Evolutionary conservation across 805 yeast genomes (phyloP).

Genomic region (Huiozyma naganishii): DNA sequence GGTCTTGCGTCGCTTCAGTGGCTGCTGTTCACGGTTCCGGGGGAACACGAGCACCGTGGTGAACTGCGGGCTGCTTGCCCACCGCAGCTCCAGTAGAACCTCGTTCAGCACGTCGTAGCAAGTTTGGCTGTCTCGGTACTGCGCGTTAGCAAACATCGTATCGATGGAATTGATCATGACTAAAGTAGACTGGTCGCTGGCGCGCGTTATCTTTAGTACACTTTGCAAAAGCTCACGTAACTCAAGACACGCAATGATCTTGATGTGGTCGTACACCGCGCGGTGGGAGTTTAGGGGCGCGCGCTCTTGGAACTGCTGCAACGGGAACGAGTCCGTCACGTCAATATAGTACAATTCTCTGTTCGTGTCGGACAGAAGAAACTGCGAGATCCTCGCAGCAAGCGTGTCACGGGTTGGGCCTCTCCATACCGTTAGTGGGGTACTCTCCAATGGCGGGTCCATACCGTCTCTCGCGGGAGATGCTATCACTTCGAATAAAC

Average conservation of each 20-base stretch:
- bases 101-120: slow-evolving; percentile 18
- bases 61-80: no score
- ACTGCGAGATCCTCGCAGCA: no score
- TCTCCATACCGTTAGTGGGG: no score
- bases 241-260: slow-evolving; percentile 21
- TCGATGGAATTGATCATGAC: slow-evolving; percentile 19
- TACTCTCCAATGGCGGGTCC: no score
- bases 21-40: no score
- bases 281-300: not conserved
- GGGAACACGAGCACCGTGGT: no score
- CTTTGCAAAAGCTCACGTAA: slow-evolving; percentile 14
- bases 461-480: no score
- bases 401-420: no score
- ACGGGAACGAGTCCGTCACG: slow-evolving; percentile 24
- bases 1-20: no score
- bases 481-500: no score
- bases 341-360: slow-evolving; percentile 19
- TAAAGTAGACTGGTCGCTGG: not conserved
- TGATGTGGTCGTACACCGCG: slow-evolving; percentile 18
- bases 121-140: slow-evolving; percentile 8
- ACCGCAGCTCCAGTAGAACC: slow-evolving; percentile 10
- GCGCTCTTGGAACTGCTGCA: slow-evolving; percentile 13
- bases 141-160: slow-evolving; percentile 21
- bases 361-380: not conserved
- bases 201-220: not conserved